Evolutionary conservation across 805 yeast genomes (phyloP).

Genomic region (Jamesozyma spencerorum): DNA sequence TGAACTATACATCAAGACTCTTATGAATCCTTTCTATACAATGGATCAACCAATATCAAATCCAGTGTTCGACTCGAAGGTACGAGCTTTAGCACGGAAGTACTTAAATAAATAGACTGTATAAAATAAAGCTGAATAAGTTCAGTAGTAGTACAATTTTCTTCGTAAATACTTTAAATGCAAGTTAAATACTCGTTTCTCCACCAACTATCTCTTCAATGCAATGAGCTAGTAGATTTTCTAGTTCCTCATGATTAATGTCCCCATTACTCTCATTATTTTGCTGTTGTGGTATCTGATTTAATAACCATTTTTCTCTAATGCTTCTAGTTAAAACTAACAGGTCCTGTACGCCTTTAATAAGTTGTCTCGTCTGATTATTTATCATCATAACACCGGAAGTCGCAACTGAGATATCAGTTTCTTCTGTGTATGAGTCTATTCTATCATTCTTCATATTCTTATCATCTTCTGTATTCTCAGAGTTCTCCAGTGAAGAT

Average conservation of each 20-base stretch:
- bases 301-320: conserved; percentile 30
- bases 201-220: conserved; percentile 15
- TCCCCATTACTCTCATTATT: conserved; percentile 1
- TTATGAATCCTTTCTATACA: conserved; percentile 79
- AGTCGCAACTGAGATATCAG: conserved; percentile 22
- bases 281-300: conserved; percentile 22
- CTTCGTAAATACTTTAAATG: not conserved
- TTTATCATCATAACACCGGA: conserved; percentile 23
- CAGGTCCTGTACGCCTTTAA: conserved; percentile 29
- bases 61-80: conserved; percentile 65
- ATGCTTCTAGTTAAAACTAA: conserved; percentile 25
- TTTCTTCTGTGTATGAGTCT: conserved; percentile 2
- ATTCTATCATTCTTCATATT: conserved; percentile 5
- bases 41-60: conserved; percentile 67
- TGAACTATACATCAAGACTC: conserved; percentile 77
- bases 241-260: conserved; percentile 14
- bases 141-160: not conserved
- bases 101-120: conserved; percentile 40
- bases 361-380: conserved; percentile 26
- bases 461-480: conserved; percentile 9
- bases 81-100: conserved; percentile 63
- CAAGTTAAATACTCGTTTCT: not conserved
- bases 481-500: conserved; percentile 16
- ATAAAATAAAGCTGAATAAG: not conserved
- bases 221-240: conserved; percentile 16